Evolutionary conservation across 225 moss, liverwort and hornwort species (phyloP).

Genomic region (Straminergon stramineum): DNA sequence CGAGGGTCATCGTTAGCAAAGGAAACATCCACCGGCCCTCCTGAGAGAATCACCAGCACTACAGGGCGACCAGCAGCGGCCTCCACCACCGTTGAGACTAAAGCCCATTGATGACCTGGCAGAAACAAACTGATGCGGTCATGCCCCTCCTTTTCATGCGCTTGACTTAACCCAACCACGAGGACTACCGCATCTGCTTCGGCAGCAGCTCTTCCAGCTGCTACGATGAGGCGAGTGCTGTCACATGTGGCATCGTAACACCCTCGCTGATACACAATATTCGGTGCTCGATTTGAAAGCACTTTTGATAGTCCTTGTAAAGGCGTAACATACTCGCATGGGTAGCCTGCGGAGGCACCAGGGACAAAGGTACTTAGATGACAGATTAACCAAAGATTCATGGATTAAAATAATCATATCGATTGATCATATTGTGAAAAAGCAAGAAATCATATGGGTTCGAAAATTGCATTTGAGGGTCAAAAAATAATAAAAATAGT

Average conservation of each 20-base stretch:
- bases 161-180: constrained; percentile 49
- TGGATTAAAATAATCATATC: not conserved
- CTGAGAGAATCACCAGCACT: constrained; percentile 53
- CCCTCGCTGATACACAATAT: constrained; percentile 21
- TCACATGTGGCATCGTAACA: constrained; percentile 50
- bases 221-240: constrained; percentile 1
- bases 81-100: constrained; percentile 35
- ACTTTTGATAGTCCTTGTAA: constrained; percentile 13
- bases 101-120: constrained; percentile 47
- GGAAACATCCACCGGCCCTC: constrained; percentile 58
- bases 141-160: constrained; percentile 45
- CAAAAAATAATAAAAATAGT: not conserved
- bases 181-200: constrained; percentile 46
- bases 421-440: not conserved
- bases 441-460: not conserved
- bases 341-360: constrained; percentile 24
- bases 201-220: constrained; percentile 25
- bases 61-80: constrained; percentile 34
- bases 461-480: not conserved
- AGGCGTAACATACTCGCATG: constrained; percentile 56
- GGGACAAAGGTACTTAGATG: not conserved
- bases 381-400: not conserved
- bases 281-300: not conserved
- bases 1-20: constrained; percentile 30
- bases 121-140: constrained; percentile 46